Conservation (phyloP, 345 rosid genomes). For the Pistacia vera region DNA sequence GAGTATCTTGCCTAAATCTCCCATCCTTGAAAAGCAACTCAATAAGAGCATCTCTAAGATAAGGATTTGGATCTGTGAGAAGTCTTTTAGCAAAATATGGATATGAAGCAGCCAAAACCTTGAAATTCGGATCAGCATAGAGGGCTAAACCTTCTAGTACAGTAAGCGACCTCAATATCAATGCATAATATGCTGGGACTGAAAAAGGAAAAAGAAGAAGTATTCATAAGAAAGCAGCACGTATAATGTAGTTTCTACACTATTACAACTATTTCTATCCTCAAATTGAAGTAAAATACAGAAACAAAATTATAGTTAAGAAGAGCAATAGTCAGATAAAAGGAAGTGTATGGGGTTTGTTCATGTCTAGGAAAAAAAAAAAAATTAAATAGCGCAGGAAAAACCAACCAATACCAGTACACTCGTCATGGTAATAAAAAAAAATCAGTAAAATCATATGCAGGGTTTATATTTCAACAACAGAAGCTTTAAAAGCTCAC, state of each 20-base stretch:
- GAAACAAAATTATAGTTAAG: background rate
- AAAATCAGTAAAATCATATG: background rate
- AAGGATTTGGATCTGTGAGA: constrained; percentile 95
- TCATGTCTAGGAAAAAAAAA: background rate
- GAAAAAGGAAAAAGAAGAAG: constrained; percentile 34
- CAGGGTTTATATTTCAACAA: background rate
- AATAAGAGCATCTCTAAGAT: constrained; percentile 93
- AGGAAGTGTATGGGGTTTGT: background rate
- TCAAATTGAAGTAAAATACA: background rate
- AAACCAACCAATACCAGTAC: background rate
- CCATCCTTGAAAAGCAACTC: constrained; percentile 98
- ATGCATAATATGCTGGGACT: constrained; percentile 95
- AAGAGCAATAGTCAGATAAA: background rate
- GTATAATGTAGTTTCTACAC: background rate
- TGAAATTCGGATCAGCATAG: constrained; percentile 87
- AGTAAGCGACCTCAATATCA: constrained; percentile 94
- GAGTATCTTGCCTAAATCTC: constrained; percentile 62
- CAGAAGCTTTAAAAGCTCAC: constrained; percentile 33
- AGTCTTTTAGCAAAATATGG: constrained; percentile 98
- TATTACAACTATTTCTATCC: background rate
- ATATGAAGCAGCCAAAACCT: constrained; percentile 93
- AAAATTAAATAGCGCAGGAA: background rate
- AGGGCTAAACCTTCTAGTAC: constrained; percentile 97
- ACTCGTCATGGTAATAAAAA: too few relatives aligned
- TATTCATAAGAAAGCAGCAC: background rate